Percentiles rank a stretch among this genome's conserved stretches.
Evolutionary conservation across 2,329 filamentous ascomycete genomes (phyloP).

Genomic region (Aspergillus sp.): DNA sequence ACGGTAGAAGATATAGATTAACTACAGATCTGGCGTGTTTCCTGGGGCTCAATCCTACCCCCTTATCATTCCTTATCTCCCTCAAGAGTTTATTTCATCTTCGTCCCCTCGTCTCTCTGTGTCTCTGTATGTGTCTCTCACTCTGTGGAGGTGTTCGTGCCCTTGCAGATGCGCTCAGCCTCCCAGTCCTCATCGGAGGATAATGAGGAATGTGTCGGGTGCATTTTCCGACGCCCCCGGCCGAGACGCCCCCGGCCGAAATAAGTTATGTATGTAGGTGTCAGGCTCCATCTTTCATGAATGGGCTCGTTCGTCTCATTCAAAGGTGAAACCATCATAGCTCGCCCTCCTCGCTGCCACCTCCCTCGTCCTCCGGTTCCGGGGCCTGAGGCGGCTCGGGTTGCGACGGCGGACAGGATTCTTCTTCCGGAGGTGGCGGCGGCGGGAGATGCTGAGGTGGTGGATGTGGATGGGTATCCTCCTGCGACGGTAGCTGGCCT

Average conservation of each 20-base stretch:
- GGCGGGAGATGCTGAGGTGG: conserved; percentile 12
- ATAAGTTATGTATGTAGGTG: not conserved
- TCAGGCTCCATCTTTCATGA: not conserved
- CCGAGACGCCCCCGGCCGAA: not conserved
- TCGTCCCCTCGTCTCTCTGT: no score
- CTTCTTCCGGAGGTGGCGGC: conserved; percentile 9
- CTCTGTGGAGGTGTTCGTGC: no score
- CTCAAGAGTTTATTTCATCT: no score
- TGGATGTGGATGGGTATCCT: conserved; percentile 10
- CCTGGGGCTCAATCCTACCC: not conserved
- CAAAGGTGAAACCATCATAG: conserved; percentile 25
- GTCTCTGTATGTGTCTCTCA: no score
- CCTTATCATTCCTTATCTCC: not conserved
- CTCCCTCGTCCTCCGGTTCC: conserved; percentile 32
- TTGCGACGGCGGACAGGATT: not conserved
- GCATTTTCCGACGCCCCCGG: not conserved
- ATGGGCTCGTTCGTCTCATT: not conserved
- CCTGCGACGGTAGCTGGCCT: not conserved
- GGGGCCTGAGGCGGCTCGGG: not conserved
- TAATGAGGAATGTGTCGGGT: not conserved
- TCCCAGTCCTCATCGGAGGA: not conserved
- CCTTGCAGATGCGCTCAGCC: not conserved
- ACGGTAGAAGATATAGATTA: not conserved
- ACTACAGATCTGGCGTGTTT: not conserved
- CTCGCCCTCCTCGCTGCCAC: conserved; percentile 48